These are phyloP conservation scores for Mortierella polycephala DNA, from an alignment of 371 early-diverging fungal species.

Conservation along the genomic window DNA sequence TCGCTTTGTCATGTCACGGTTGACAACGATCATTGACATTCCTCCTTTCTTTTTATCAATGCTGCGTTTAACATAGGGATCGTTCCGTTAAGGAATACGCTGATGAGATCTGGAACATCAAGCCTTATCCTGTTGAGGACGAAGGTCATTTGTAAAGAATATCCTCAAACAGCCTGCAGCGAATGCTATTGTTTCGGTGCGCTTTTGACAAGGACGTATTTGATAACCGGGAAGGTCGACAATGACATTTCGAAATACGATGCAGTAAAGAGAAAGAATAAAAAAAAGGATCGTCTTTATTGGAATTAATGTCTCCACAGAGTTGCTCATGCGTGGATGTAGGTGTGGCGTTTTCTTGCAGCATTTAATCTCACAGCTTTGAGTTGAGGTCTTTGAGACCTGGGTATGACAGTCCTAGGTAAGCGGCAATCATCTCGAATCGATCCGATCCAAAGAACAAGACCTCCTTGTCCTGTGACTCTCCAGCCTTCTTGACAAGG, in stretches of 20 bases:
- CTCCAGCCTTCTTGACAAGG: constrained; percentile 44
- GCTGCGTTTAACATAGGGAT: constrained; percentile 49
- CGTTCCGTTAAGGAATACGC: constrained; percentile 90
- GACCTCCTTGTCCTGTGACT: constrained; percentile 40
- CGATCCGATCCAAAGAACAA: constrained; percentile 62
- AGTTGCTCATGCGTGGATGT: neutral
- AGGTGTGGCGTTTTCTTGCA: neutral
- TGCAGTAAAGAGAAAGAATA: neutral
- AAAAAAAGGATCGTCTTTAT: neutral
- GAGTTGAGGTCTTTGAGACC: constrained; percentile 11
- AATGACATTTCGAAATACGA: neutral
- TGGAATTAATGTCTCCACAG: neutral
- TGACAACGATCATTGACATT: neutral
- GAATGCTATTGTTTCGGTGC: neutral
- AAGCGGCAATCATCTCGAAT: constrained; percentile 58
- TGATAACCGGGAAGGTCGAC: neutral
- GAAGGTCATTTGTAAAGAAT: constrained; percentile 31
- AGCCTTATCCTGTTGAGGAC: constrained; percentile 55
- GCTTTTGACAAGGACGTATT: no score
- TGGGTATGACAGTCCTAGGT: constrained; percentile 40
- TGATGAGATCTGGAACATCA: constrained; percentile 84
- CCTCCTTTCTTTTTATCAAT: constrained; percentile 3
- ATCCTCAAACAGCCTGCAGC: neutral
- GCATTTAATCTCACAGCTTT: constrained; percentile 14
- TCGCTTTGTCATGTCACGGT: neutral